Evolutionary conservation across 75 land plant genomes (phyloP), one percentile per base, ranked within the genome.

Genomic region (Sequoia sempervirens): DNA sequence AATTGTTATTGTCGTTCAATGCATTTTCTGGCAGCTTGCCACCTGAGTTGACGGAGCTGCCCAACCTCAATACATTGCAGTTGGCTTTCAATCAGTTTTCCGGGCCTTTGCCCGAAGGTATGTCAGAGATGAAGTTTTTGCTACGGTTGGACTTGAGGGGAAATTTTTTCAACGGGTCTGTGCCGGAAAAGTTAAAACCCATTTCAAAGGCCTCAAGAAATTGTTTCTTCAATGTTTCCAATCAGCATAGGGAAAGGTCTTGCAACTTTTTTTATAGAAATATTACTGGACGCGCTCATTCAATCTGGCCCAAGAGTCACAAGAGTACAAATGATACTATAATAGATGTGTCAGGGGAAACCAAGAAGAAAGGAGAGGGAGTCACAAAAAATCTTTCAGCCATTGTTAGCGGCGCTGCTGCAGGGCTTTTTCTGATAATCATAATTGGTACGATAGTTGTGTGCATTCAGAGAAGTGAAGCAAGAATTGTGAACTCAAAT

Each of bases 21-120:
- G 30, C 40, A 30, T 41, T 86, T 34, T 36, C 82, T 17, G 86
- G 86, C 26, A 58, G 14, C 9, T 26, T 87, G 52, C 87, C 88
- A 2, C n/a, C 7, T 18, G 75, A 79, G 28, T 36, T 87, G 38
- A 40, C 74, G 37, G 58, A 56, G 7, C 32, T 87, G 54, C 52
- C 7, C 6, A 80, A 34, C 7, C 37, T 87, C 10, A 61, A 74
- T 45, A 45, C 43, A 36, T 13, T 87, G 75, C 38, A 66, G 28
- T 26, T 87, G 50, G 86, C 88, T 9, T 54, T 80, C 75, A 87
- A 87, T 80, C 54, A 20, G 28, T 73, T 87, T 74, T 87, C 26
- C 26, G 86, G 88, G 58, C 73, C 54, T 18, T 66, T 86, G 56
- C 86, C 87, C 12, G 26, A 4, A 15, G 12, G 47, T 23, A n/a